These are phyloP conservation scores for Physaria fendleri DNA, from an alignment of 345 rosid genomes.

Conservation along the genomic window DNA sequence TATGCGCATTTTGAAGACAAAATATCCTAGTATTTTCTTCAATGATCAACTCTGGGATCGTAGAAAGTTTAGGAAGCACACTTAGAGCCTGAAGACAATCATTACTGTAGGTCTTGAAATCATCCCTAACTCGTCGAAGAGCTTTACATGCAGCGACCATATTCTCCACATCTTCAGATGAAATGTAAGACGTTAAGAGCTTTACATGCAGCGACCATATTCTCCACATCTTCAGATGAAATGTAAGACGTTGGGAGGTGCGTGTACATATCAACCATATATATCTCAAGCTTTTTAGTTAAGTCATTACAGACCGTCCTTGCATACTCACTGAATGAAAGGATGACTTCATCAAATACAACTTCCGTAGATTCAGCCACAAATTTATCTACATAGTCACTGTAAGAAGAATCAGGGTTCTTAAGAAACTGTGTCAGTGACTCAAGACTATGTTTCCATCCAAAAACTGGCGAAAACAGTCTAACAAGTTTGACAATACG, in stretches of 20 bases:
- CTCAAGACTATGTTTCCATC: constrained; percentile 25
- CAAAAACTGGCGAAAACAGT: constrained; percentile 1
- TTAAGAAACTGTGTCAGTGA: constrained; percentile 27
- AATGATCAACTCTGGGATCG: not conserved
- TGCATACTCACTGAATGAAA: constrained; percentile 18
- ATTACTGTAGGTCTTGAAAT: too few species aligned
- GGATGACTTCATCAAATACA: too few species aligned
- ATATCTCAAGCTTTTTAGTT: too few species aligned
- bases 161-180: constrained; percentile 13
- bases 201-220: constrained; percentile 12
- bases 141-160: constrained; percentile 16
- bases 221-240: constrained; percentile 14
- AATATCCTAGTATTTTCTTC: not conserved
- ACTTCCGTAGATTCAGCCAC: too few species aligned
- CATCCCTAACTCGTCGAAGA: too few species aligned
- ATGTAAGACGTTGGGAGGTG: constrained; percentile 31
- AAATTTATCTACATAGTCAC: too few species aligned
- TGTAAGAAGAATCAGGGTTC: too few species aligned
- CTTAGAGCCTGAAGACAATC: constrained; percentile 14
- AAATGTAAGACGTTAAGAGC: constrained; percentile 20
- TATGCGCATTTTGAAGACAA: constrained; percentile 30
- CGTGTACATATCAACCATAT: constrained; percentile 23
- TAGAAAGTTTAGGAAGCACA: not conserved
- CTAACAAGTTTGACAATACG: constrained; percentile 19
- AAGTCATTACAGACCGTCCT: too few species aligned